Evolutionary conservation across 192 early-diverging fungal species (phyloP).

Genomic region (Piromyces sp.): DNA sequence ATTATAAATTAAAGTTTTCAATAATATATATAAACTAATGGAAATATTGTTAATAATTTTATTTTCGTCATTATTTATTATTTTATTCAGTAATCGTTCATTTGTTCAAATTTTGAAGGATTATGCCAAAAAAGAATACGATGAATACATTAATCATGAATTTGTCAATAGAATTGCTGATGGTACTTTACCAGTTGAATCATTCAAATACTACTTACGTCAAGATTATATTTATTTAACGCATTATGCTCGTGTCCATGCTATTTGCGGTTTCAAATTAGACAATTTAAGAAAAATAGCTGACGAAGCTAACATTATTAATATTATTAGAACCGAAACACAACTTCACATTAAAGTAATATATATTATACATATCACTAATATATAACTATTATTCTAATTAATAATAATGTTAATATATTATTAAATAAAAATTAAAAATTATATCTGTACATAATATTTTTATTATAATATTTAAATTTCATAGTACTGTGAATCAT

Average conservation of each 20-base stretch:
- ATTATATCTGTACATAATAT: no score
- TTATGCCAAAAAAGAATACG: constrained; percentile 37
- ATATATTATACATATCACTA: no score
- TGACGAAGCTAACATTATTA: constrained; percentile 38
- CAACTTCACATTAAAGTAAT: constrained; percentile 46
- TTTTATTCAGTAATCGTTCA: not conserved
- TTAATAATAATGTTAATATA: no score
- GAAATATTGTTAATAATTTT: no score
- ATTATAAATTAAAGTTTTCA: no score
- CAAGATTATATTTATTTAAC: constrained; percentile 71
- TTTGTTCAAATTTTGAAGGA: constrained; percentile 20
- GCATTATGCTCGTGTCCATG: constrained; percentile 59
- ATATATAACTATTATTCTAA: no score
- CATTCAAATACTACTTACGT: constrained; percentile 59
- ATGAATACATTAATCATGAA: constrained; percentile 43
- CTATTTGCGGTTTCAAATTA: constrained; percentile 59
- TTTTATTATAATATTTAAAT: not conserved
- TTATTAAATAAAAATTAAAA: not conserved
- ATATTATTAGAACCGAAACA: constrained; percentile 46
- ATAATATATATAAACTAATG: no score
- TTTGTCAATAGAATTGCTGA: constrained; percentile 62
- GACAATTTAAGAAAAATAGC: constrained; percentile 33
- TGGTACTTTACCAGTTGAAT: constrained; percentile 47
- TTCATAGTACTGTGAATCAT: constrained; percentile 42
- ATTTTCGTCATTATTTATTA: not conserved